Percentiles rank a stretch among this genome's conserved stretches.
phyloP scores from a whole-genome alignment of 2,329 filamentous ascomycete genomes.

The Dactylellina cionopaga region DNA sequence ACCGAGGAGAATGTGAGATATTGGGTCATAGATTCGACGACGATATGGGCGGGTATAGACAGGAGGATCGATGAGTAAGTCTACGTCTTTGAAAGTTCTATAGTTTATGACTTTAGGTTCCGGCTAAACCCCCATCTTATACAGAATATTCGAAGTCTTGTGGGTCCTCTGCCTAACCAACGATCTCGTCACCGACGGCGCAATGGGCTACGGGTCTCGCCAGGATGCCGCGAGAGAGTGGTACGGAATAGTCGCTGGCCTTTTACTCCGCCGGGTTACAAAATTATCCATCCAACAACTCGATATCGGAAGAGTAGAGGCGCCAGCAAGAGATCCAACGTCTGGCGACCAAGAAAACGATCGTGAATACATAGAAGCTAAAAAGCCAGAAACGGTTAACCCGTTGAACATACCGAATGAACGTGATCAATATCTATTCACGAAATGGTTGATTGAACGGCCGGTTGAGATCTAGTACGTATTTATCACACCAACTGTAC shows the following conservation, averaged over 20 bases:
- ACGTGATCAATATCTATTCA: conserved; percentile 45
- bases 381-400: conserved; percentile 18
- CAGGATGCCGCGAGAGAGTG: conserved; percentile 1
- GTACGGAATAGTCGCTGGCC: conserved; percentile 23
- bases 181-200: conserved; percentile 9
- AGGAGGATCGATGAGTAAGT: conserved; percentile 55
- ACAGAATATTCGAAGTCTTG: conserved; percentile 54
- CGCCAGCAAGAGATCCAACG: neutral
- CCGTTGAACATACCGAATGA: conserved; percentile 41
- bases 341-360: neutral
- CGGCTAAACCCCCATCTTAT: neutral
- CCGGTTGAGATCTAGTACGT: conserved; percentile 40
- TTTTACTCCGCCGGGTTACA: conserved; percentile 38
- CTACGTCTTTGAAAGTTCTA: neutral
- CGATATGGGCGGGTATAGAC: conserved; percentile 55
- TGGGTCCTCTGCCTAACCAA: conserved; percentile 32
- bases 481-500: neutral
- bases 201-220: neutral
- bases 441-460: conserved; percentile 48
- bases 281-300: conserved; percentile 49
- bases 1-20: conserved; percentile 30
- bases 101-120: too few species aligned
- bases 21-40: conserved; percentile 55
- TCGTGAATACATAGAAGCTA: conserved; percentile 22
- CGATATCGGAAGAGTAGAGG: conserved; percentile 13